These are phyloP conservation scores for Chytriomyces sp. DNA, from an alignment of 192 early-diverging fungal species.

Conservation along the genomic window DNA sequence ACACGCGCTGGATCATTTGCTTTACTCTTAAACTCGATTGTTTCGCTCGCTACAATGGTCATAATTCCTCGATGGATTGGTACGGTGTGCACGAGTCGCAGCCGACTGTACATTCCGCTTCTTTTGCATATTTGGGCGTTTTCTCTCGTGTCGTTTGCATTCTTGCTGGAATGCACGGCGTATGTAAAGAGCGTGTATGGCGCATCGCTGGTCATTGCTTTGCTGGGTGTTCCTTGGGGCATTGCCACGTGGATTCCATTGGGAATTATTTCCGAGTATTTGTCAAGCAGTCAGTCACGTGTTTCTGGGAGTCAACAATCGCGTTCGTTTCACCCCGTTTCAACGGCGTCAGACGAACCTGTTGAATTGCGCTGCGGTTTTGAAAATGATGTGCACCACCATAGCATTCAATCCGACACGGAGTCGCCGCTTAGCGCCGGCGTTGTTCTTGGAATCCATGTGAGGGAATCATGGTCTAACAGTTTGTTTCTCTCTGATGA, in stretches of 20 bases:
- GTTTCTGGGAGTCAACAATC: not conserved
- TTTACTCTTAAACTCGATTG: conserved; percentile 76
- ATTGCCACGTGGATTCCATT: conserved; percentile 94
- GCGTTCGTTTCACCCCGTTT: not conserved
- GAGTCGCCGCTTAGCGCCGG: conserved; percentile 38
- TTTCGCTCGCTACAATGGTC: conserved; percentile 69
- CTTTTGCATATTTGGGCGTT: conserved; percentile 73
- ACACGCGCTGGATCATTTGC: conserved; percentile 86
- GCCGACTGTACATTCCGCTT: conserved; percentile 16
- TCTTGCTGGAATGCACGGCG: conserved; percentile 71
- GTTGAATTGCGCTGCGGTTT: not conserved
- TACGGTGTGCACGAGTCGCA: conserved; percentile 37
- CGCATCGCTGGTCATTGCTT: conserved; percentile 73
- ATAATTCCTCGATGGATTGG: conserved; percentile 59
- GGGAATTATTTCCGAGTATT: conserved; percentile 81
- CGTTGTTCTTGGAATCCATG: conserved; percentile 84
- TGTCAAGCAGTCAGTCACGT: conserved; percentile 31
- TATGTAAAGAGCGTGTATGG: conserved; percentile 58
- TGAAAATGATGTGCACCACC: not conserved
- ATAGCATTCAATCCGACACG: not conserved
- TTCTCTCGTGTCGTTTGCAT: conserved; percentile 70
- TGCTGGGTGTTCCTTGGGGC: conserved; percentile 83
- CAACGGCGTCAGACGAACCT: not conserved
- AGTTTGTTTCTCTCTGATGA: not conserved
- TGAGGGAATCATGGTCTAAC: not conserved